Evolutionary conservation across 768 basidiomycete genomes (phyloP).

Genomic region (Mycena pura): DNA sequence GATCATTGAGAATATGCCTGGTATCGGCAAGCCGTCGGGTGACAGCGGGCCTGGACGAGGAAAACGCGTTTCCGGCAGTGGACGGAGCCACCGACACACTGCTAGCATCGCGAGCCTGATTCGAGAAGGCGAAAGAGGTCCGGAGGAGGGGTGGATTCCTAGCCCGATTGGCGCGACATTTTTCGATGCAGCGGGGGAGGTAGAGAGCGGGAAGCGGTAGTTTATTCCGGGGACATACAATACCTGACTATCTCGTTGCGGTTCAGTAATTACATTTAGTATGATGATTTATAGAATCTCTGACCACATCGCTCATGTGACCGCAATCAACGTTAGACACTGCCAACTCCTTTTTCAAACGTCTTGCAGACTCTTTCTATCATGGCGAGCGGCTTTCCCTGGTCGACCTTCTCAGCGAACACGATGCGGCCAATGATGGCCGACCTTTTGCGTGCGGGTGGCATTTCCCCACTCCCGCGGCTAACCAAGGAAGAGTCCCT

Average conservation of each 20-base stretch:
- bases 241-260: neutral
- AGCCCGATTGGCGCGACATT: conserved; percentile 60
- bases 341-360: neutral
- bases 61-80: conserved; percentile 29
- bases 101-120: conserved; percentile 87
- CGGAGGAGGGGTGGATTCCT: conserved; percentile 87
- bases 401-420: conserved; percentile 18
- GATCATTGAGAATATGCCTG: conserved; percentile 45
- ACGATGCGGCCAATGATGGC: conserved; percentile 22
- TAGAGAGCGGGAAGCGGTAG: conserved; percentile 26
- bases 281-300: neutral
- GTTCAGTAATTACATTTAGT: conserved; percentile 9
- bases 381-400: conserved; percentile 21
- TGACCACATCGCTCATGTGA: neutral
- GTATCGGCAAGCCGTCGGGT: conserved; percentile 40
- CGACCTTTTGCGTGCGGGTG: conserved; percentile 13
- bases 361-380: neutral
- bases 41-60: conserved; percentile 23
- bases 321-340: neutral
- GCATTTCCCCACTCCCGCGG: neutral
- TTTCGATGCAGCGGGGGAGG: conserved; percentile 51
- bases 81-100: conserved; percentile 72
- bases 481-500: conserved; percentile 17
- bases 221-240: neutral
- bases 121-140: conserved; percentile 71